Evolutionary conservation across 768 basidiomycete genomes (phyloP).

Genomic region (Lactarius psammicola): DNA sequence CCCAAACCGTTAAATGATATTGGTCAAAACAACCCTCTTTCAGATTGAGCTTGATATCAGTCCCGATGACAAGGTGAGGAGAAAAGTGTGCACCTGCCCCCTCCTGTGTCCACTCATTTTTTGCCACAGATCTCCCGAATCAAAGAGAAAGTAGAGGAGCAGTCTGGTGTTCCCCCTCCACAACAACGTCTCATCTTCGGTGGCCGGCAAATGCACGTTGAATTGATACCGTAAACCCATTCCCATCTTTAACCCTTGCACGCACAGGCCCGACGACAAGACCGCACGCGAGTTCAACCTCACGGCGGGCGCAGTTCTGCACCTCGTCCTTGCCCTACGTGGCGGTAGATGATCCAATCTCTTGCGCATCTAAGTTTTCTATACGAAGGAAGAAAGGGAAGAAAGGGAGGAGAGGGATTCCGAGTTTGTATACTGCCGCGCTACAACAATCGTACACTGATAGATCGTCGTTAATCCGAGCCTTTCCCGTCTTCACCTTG

Average conservation of each 20-base stretch:
- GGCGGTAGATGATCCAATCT: constrained; percentile 60
- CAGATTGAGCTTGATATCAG: constrained; percentile 97
- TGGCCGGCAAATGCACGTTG: constrained; percentile 86
- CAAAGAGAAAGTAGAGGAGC: constrained; percentile 98
- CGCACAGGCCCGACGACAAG: constrained; percentile 84
- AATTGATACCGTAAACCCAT: neutral
- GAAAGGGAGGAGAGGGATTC: neutral
- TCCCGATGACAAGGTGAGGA: constrained; percentile 72
- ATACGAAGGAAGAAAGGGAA: constrained; percentile 20
- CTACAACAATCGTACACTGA: constrained; percentile 21
- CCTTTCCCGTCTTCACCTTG: too few relatives aligned
- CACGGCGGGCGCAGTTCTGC: constrained; percentile 80
- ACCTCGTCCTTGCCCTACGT: constrained; percentile 92
- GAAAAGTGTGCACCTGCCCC: neutral
- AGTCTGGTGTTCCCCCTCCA: constrained; percentile 94
- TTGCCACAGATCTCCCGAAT: constrained; percentile 75
- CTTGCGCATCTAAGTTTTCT: neutral
- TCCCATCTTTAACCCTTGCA: neutral
- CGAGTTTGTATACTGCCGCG: neutral
- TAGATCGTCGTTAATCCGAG: constrained; percentile 22
- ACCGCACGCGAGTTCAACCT: constrained; percentile 82
- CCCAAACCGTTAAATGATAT: neutral
- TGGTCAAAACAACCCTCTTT: neutral
- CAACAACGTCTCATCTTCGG: constrained; percentile 93
- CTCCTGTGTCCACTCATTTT: neutral